These are phyloP conservation scores for Termitomyces sp. DNA, from an alignment of 768 basidiomycete species.

Conservation along the genomic window DNA sequence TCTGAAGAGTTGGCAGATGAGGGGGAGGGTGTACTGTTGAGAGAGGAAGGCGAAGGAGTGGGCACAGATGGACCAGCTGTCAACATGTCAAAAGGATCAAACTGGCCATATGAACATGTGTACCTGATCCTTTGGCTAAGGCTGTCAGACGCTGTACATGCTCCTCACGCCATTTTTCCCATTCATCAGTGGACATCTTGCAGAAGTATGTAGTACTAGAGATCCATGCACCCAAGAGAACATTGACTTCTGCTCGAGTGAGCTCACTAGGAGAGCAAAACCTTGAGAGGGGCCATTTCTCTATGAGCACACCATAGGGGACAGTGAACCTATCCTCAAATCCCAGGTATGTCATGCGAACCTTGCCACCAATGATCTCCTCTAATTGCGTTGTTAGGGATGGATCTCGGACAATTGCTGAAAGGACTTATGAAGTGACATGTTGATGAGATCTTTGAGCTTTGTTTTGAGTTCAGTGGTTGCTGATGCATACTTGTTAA, in stretches of 20 bases:
- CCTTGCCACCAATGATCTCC: neutral
- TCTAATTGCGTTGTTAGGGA: neutral
- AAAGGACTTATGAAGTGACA: neutral
- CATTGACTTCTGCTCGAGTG: neutral
- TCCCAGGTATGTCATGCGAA: neutral
- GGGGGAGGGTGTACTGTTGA: neutral
- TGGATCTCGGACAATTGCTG: neutral
- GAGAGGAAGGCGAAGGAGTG: neutral
- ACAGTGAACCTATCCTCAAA: neutral
- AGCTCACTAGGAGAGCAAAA: neutral
- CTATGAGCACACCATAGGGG: neutral
- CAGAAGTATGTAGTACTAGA: neutral
- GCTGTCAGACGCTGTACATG: neutral
- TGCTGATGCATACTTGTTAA: neutral
- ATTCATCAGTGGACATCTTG: neutral
- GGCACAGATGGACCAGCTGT: neutral
- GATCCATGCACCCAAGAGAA: neutral
- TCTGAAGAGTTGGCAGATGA: neutral
- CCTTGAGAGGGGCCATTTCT: neutral
- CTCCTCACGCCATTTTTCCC: neutral
- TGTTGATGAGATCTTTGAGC: neutral
- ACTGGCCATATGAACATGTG: too few relatives aligned
- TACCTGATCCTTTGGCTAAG: too few relatives aligned
- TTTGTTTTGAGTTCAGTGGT: neutral
- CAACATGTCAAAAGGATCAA: too few relatives aligned